A percentile compares a stretch with the other conserved stretches of the same genome.
phyloP scores from a whole-genome alignment of 2,329 filamentous ascomycete genomes.

The Lachnellula occidentalis region DNA sequence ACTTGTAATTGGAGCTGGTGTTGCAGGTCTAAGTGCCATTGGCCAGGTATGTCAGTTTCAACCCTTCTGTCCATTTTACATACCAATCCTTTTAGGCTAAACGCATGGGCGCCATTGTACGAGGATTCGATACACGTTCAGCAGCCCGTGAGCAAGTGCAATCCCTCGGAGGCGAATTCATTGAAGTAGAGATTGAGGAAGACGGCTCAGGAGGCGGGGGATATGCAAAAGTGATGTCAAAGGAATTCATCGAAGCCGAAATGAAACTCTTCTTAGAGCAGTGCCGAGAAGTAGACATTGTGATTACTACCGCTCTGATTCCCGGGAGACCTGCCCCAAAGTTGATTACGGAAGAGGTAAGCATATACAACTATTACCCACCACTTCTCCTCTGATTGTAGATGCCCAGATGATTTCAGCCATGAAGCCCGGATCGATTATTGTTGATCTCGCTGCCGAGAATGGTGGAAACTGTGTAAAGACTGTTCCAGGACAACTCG shows the following conservation, averaged over 20 bases:
- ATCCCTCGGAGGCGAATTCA: constrained; percentile 82
- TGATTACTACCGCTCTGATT: constrained; percentile 89
- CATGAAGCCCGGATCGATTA: constrained; percentile 85
- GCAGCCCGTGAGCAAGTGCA: constrained; percentile 86
- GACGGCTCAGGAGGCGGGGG: constrained; percentile 80
- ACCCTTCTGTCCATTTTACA: constrained; percentile 7
- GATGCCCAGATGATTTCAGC: constrained; percentile 48
- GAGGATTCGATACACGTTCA: constrained; percentile 86
- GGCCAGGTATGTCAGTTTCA: constrained; percentile 50
- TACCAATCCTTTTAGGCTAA: constrained; percentile 47
- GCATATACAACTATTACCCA: constrained; percentile 43
- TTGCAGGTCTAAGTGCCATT: constrained; percentile 83
- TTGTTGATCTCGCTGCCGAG: constrained; percentile 85
- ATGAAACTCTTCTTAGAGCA: constrained; percentile 91
- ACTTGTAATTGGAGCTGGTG: constrained; percentile 82
- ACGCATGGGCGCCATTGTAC: constrained; percentile 81
- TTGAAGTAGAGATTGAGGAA: constrained; percentile 80
- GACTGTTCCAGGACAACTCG: constrained; percentile 67
- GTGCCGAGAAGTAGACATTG: constrained; percentile 81
- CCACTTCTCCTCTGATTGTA: constrained; percentile 13
- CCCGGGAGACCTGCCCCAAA: constrained; percentile 78
- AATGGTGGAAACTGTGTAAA: constrained; percentile 84
- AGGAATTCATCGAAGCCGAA: constrained; percentile 86
- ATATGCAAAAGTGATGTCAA: constrained; percentile 91
- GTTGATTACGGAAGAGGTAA: constrained; percentile 67